A percentile compares a stretch with the other conserved stretches of the same genome.
These are phyloP conservation scores for Rhamnella rubrinervis DNA, from an alignment of 331 rosid species.

Conservation along the genomic window DNA sequence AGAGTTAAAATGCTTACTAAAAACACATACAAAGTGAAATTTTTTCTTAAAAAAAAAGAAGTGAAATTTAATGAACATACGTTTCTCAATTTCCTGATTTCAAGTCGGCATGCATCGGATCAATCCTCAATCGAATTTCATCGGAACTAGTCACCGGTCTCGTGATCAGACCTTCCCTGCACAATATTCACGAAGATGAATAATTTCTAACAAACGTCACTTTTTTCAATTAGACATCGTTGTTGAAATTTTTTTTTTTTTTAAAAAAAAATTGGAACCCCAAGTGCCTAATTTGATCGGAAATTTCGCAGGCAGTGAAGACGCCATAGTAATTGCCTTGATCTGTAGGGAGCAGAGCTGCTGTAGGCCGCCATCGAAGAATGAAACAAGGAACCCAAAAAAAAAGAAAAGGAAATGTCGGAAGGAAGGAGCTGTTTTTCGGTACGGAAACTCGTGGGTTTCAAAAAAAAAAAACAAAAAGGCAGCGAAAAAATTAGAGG, in stretches of 20 bases:
- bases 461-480: no score
- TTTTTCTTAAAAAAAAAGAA: background rate
- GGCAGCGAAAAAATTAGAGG: no score
- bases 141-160: constrained; percentile 56
- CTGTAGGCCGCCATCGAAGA: constrained; percentile 51
- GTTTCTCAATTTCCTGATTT: constrained; percentile 69
- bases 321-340: constrained; percentile 30
- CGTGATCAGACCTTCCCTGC: constrained; percentile 76
- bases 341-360: constrained; percentile 47
- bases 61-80: constrained; percentile 35
- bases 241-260: no score
- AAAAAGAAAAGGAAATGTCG: background rate
- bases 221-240: background rate
- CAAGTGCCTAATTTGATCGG: background rate
- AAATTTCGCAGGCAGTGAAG: background rate
- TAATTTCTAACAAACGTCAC: background rate
- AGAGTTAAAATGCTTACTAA: no score
- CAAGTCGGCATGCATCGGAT: constrained; percentile 67
- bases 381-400: constrained; percentile 1
- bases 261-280: background rate
- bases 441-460: background rate
- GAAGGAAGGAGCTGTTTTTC: background rate
- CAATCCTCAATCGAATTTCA: constrained; percentile 84
- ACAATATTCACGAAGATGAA: background rate
- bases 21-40: background rate